Evolutionary conservation across 257 asterid genomes (phyloP).

Genomic region (Solanum tarapatanum): DNA sequence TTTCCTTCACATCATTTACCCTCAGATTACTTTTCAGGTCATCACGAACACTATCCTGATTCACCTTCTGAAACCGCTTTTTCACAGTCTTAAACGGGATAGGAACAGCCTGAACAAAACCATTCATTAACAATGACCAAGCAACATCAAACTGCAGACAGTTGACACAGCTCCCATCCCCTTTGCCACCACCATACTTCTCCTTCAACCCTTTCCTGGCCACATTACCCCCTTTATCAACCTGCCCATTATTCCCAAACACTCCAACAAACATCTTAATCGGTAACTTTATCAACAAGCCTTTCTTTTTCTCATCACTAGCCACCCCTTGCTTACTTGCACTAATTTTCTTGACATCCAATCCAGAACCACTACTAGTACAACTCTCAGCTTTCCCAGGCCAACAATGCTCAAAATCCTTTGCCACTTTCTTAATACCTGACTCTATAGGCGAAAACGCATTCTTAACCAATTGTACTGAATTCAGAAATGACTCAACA

Average conservation of each 20-base stretch:
- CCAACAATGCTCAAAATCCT: constrained; percentile 72
- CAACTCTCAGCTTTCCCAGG: constrained; percentile 20
- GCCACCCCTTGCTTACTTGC: constrained; percentile 13
- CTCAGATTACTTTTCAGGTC: constrained; percentile 14
- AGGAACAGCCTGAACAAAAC: constrained; percentile 68
- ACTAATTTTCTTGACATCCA: constrained; percentile 31
- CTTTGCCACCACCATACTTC: constrained; percentile 37
- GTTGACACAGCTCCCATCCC: constrained; percentile 30
- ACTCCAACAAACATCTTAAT: constrained; percentile 48
- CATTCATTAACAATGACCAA: constrained; percentile 48
- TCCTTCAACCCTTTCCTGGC: constrained; percentile 48
- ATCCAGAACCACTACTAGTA: constrained; percentile 15
- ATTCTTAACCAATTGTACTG: constrained; percentile 61
- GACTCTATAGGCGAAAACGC: constrained; percentile 70
- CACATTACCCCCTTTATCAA: constrained; percentile 13
- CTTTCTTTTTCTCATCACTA: constrained; percentile 36
- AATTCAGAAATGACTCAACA: constrained; percentile 68
- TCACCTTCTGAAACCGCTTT: constrained; percentile 33
- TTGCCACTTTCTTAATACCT: constrained; percentile 57
- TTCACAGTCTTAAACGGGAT: constrained; percentile 49
- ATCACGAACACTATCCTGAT: constrained; percentile 11
- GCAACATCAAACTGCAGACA: constrained; percentile 64
- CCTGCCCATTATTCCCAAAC: constrained; percentile 30
- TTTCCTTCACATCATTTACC: constrained; percentile 20
- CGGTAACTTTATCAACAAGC: constrained; percentile 29